A percentile compares a stretch with the other conserved stretches of the same genome.
These are phyloP conservation scores for Wickerhamomyces hampshirensis DNA, from an alignment of 805 yeast genomes.

Conservation along the genomic window DNA sequence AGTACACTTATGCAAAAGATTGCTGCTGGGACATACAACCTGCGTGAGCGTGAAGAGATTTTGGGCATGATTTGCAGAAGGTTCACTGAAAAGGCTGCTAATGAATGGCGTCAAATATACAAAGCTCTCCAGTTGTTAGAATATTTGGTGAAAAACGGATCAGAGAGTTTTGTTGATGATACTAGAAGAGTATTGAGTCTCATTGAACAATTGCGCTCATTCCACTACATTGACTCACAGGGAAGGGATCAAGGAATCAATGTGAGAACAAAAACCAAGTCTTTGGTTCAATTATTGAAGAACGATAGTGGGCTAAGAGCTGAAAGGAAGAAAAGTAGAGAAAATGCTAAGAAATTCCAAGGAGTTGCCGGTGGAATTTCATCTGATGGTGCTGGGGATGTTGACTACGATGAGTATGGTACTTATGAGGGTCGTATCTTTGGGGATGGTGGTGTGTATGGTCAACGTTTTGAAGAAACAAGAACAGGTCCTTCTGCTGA, in stretches of 20 bases:
- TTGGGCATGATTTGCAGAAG: constrained; percentile 75
- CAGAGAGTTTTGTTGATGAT: constrained; percentile 93
- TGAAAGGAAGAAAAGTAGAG: constrained; percentile 89
- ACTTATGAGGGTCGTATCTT: constrained; percentile 46
- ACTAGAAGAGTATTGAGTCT: constrained; percentile 78
- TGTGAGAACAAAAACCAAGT: constrained; percentile 87
- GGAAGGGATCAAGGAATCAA: constrained; percentile 96
- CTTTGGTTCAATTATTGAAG: constrained; percentile 61
- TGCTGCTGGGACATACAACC: constrained; percentile 90
- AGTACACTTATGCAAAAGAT: constrained; percentile 90
- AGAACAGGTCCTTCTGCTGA: constrained; percentile 42
- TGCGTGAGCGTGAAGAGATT: constrained; percentile 75
- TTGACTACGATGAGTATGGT: constrained; percentile 46
- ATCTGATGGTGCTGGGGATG: constrained; percentile 22
- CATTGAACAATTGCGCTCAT: constrained; percentile 82
- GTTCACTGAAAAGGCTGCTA: constrained; percentile 92
- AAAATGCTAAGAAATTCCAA: constrained; percentile 74
- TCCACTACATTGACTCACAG: constrained; percentile 90
- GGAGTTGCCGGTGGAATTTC: constrained; percentile 67
- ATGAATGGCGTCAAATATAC: constrained; percentile 97
- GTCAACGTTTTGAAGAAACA: constrained; percentile 58
- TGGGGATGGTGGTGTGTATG: constrained; percentile 71
- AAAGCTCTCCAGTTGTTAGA: constrained; percentile 90
- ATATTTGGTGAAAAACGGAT: constrained; percentile 85
- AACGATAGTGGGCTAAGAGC: constrained; percentile 73